Evolutionary conservation across 768 basidiomycete genomes (phyloP).

Genomic region (Termitomyces eurrhizus): DNA sequence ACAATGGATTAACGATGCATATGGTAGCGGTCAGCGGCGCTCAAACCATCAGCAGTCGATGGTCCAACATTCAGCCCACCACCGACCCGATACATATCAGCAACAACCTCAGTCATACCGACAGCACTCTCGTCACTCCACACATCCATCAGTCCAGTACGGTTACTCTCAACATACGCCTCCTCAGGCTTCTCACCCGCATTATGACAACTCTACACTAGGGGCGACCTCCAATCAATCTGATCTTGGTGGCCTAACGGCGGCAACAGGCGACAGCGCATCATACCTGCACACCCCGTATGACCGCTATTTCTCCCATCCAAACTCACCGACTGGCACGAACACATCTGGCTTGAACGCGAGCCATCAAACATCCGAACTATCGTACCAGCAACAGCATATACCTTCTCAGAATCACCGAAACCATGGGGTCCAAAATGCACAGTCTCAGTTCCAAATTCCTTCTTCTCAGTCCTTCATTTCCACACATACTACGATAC

Average conservation of each 20-base stretch:
- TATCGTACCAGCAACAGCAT: conserved; percentile 22
- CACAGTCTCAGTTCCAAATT: conserved; percentile 15
- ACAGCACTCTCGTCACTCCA: conserved; percentile 13
- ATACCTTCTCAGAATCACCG: conserved; percentile 12
- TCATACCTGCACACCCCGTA: conserved; percentile 13
- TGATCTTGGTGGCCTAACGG: conserved; percentile 10
- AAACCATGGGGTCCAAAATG: neutral
- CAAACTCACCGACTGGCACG: conserved; percentile 13
- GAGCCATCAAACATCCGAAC: conserved; percentile 23
- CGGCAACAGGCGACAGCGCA: conserved; percentile 2
- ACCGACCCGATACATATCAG: conserved; percentile 11
- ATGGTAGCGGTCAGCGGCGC: conserved; percentile 16
- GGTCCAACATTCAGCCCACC: conserved; percentile 21
- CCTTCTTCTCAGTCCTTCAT: conserved; percentile 4
- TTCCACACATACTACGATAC: neutral
- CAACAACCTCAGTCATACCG: conserved; percentile 19
- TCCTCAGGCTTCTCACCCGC: conserved; percentile 15
- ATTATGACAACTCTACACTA: conserved; percentile 20
- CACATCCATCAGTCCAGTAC: conserved; percentile 24
- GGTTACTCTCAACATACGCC: conserved; percentile 25
- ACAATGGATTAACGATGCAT: conserved; percentile 35
- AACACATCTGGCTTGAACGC: conserved; percentile 11
- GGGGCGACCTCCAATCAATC: conserved; percentile 19
- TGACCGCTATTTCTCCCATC: conserved; percentile 15
- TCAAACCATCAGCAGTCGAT: conserved; percentile 21